Evolutionary conservation across 1,284 basidiomycete genomes (phyloP), one percentile per base, ranked within the genome.

Genomic region (Melanopsichium pennsylvanicum): DNA sequence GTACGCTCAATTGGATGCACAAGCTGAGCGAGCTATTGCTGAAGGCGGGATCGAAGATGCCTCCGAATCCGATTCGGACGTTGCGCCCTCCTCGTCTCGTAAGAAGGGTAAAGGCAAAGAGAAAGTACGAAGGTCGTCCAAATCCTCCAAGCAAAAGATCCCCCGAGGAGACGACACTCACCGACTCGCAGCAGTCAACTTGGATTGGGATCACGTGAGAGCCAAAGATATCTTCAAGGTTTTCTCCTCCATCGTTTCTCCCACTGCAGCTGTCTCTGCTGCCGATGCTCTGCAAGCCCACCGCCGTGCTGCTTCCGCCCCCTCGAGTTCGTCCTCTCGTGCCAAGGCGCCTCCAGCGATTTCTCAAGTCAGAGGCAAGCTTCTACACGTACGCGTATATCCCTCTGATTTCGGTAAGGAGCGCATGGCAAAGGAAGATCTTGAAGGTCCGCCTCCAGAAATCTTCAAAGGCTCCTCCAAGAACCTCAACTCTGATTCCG

Each of bases 141-240:
- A 84, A 36, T 54, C 62, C 19, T 49, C 37, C 42, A 46, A 64
- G 39, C 49, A 64, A 12, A 69, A 60, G 33, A 60, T 75, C 19
- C 63, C 62, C 6, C 62, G 69, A 10, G 77, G 75, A 22, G 75
- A 75, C 35, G 76, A 76, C 41, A 80, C 78, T 5, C 27, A 42
- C 39, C 86, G 95, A 12, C 83, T 97, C 6, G 96, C 95, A 0
- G 87, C 90, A 23, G 95, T 99, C 71, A 97, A 98, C 81, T 86
- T 98, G 58, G 96, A 99, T 83, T 99, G 96, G 96, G 96, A 98
- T 82, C 88, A 97, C 82, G 87, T 98, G 50, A 89, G 90, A 42
- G 92, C 95, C 1, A 84, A 84, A 29, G 94, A 98, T 81, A 84
- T 99, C 21, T 97, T 88, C 86, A 93, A 92, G 82, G 91, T 98